Percentiles rank a stretch among this genome's conserved stretches.
Conservation (phyloP, 257 asterid species). For the Gardenia jasminoides region DNA sequence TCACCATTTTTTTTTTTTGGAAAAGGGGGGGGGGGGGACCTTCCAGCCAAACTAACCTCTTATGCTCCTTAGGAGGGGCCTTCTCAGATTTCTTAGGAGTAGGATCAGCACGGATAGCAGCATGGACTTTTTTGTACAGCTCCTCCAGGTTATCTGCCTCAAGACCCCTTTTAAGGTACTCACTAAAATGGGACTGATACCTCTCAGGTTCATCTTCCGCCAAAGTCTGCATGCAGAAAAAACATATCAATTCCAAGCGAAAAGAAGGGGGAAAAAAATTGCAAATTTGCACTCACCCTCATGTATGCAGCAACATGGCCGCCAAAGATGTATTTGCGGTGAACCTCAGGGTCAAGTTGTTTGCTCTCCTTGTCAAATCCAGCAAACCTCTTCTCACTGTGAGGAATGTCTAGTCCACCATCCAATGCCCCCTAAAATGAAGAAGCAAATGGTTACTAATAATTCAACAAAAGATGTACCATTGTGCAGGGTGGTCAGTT, state of each 20-base stretch:
- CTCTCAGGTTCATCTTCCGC: conserved; percentile 80
- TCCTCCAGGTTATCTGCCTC: conserved; percentile 66
- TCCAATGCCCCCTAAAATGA: conserved; percentile 71
- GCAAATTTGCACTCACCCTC: conserved; percentile 52
- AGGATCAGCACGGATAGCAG: conserved; percentile 60
- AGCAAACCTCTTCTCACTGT: conserved; percentile 84
- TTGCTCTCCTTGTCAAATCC: conserved; percentile 70
- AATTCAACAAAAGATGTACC: not conserved
- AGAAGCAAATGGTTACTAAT: not conserved
- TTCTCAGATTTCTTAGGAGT: conserved; percentile 39
- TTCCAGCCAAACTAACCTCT: conserved; percentile 37
- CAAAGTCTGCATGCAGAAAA: conserved; percentile 36
- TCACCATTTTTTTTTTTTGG: too few species aligned
- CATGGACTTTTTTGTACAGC: conserved; percentile 75
- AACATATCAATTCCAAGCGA: not conserved
- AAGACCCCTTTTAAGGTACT: conserved; percentile 51
- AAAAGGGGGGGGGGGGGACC: too few species aligned
- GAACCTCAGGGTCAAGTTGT: conserved; percentile 73
- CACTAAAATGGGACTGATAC: conserved; percentile 62
- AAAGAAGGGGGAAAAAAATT: not conserved
- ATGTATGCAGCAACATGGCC: conserved; percentile 81
- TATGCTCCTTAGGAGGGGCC: conserved; percentile 46
- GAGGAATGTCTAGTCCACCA: conserved; percentile 86
- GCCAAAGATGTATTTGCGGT: conserved; percentile 77
- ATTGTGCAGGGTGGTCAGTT: not conserved